Evolutionary conservation across 2,329 filamentous ascomycete genomes (phyloP).

Genomic region (Cordyceps pruinosa): DNA sequence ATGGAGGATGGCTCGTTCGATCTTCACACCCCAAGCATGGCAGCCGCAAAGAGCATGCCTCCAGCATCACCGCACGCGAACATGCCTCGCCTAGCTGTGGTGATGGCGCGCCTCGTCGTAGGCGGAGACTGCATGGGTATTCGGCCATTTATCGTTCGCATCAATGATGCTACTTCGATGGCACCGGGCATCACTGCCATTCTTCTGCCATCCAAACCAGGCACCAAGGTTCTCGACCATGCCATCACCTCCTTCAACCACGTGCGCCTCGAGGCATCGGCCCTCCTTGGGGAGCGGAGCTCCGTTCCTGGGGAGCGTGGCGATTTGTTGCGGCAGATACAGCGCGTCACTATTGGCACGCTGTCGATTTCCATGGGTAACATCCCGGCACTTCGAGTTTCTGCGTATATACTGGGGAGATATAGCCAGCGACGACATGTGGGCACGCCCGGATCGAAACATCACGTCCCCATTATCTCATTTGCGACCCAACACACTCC

Average conservation of each 20-base stretch:
- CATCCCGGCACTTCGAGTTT: conserved; percentile 10
- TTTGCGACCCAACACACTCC: conserved; percentile 23
- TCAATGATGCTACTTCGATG: conserved; percentile 17
- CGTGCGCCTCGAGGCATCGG: conserved; percentile 19
- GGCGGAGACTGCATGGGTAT: background rate
- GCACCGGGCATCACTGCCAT: conserved; percentile 22
- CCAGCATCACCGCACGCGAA: background rate
- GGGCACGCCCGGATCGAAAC: background rate
- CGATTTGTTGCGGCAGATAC: conserved; percentile 23
- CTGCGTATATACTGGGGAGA: background rate
- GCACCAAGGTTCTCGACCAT: conserved; percentile 25
- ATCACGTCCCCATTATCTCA: conserved; percentile 15
- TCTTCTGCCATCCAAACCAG: conserved; percentile 21
- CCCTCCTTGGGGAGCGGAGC: conserved; percentile 23
- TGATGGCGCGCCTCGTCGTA: background rate
- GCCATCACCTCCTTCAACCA: conserved; percentile 28
- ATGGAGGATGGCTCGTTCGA: background rate
- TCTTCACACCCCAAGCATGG: background rate
- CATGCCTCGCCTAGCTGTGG: background rate
- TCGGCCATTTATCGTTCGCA: background rate
- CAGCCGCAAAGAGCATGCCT: background rate
- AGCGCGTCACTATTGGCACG: conserved; percentile 21
- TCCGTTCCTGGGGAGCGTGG: conserved; percentile 17
- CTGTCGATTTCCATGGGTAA: conserved; percentile 19
- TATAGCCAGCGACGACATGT: background rate